phyloP scores from a whole-genome alignment of 805 yeast species.

The Pichia pseudocactophila region DNA sequence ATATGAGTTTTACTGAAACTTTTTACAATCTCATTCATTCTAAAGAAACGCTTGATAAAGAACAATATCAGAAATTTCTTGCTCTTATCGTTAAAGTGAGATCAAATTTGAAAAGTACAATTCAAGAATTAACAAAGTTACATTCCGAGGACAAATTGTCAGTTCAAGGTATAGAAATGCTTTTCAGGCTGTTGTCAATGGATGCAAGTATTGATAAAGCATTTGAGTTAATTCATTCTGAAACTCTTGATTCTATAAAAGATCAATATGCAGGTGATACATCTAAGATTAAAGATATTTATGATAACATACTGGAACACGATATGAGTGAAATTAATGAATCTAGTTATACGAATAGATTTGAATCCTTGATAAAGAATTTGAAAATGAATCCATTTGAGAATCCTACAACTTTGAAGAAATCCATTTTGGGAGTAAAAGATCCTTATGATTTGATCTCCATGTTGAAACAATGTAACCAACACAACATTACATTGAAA shows the following conservation, averaged over 20 bases:
- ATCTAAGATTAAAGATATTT: not conserved
- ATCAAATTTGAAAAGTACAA: conserved; percentile 37
- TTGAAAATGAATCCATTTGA: conserved; percentile 5
- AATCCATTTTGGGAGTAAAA: conserved; percentile 5
- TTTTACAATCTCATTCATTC: conserved; percentile 17
- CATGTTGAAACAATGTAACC: conserved; percentile 9
- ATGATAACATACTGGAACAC: not conserved
- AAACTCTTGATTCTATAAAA: conserved; percentile 1
- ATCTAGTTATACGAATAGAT: not conserved
- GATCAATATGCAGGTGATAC: not conserved
- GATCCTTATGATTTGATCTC: conserved; percentile 16
- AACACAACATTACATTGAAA: conserved; percentile 6
- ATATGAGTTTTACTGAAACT: conserved; percentile 17
- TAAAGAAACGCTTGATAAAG: conserved; percentile 10
- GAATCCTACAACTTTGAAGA: conserved; percentile 5
- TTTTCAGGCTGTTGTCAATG: conserved; percentile 58
- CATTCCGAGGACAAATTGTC: conserved; percentile 48
- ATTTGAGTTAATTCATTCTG: conserved; percentile 25
- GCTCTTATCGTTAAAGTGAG: conserved; percentile 34
- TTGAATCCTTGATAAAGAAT: conserved; percentile 1
- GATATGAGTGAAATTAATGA: not conserved
- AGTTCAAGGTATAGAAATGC: conserved; percentile 64
- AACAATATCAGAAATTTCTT: conserved; percentile 23
- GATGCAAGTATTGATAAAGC: conserved; percentile 63
- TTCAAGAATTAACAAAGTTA: conserved; percentile 48